Base-by-base conservation (phyloP, 768 basidiomycete genomes). In the Psilocybe subaeruginosa region DNA sequence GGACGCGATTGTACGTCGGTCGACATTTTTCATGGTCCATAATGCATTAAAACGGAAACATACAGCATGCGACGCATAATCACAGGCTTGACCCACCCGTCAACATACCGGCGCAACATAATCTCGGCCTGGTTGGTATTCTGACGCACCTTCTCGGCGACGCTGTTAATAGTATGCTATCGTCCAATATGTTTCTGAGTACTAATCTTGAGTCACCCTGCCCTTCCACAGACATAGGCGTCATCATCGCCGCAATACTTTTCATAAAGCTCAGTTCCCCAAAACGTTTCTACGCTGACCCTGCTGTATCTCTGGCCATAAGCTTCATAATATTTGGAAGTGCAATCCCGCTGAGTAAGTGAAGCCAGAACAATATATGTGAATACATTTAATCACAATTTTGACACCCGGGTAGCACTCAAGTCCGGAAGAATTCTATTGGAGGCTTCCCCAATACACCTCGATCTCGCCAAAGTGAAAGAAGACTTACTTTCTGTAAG, bases 131-230 rank as follows among this genome's bases (percentile, higher is more conserved):
- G 9, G 63, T 78, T 49, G 84, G 80, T 9, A 83, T 85, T 3
- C 67, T 86, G 11, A 69, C 81, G 37, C 84, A 86, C 70, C 73
- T 86, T 39, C 66, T 82, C 11, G 83, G 84, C 4, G 83, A 85
- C 64, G 85, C 83, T 9, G 67, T 82, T 14, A 85, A 85, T 67
- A 85, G 83, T 81, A 63, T 30, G 79, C 72, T 48, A 57, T 59
- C 45, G 14, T 60, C 59, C 56, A 60, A 54, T 52, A 39, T 53
- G 47, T 30, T 58, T 27, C 55, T 9, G 50, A 41, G 30, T 48
- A 41, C 30, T 41, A 17, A 23, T 61, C 33, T 53, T 52, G 49
- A 50, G 48, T 48, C 27, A 23, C 51, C 27, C 37, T 31, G 55
- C 57, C 51, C 33, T 50, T 30, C 12, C 48, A 12, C 54, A 85